Evolutionary conservation across 805 yeast species (phyloP).

Genomic region (Yamadazyma nakazawae): DNA sequence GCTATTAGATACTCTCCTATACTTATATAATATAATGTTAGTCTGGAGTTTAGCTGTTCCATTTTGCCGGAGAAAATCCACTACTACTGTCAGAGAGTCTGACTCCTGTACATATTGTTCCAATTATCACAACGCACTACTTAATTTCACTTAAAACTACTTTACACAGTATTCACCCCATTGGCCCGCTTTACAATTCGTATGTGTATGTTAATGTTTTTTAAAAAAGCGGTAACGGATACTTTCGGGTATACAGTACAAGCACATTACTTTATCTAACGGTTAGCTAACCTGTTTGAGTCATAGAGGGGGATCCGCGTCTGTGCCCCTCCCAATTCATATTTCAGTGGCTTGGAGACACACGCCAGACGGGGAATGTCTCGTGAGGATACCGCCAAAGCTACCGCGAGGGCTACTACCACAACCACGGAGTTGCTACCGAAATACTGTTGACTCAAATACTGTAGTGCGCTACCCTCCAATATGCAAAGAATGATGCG

Average conservation of each 20-base stretch:
- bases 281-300: background rate
- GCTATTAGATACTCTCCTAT: background rate
- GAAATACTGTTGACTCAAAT: too few species aligned
- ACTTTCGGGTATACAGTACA: background rate
- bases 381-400: too few species aligned
- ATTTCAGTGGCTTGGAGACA: too few species aligned
- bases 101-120: too few species aligned
- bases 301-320: constrained; percentile 4
- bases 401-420: too few species aligned
- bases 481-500: too few species aligned
- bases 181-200: background rate
- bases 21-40: background rate
- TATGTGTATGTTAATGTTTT: background rate
- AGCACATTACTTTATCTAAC: background rate
- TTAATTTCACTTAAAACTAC: too few species aligned
- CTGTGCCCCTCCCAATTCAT: background rate
- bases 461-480: too few species aligned
- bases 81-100: too few species aligned
- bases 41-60: background rate
- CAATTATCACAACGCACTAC: too few species aligned
- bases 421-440: too few species aligned
- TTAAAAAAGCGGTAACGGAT: background rate
- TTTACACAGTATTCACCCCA: background rate
- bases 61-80: background rate
- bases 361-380: too few species aligned